phyloP scores from a whole-genome alignment of 257 asterid species.

The Jasminum sambac region DNA sequence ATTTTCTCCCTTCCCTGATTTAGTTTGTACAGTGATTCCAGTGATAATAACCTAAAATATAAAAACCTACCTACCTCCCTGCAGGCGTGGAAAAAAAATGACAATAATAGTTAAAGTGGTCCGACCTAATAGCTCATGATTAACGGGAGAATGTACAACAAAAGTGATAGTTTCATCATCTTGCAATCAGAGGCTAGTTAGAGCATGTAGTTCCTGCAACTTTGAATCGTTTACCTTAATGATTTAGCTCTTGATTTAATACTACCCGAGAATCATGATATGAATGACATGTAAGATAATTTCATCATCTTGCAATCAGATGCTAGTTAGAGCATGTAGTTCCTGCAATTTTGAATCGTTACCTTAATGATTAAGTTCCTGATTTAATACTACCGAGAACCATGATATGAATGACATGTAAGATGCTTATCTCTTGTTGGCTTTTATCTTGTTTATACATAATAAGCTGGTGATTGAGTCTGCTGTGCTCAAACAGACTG shows the following conservation, averaged over 20 bases:
- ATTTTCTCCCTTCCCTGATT: neutral
- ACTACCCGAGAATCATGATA: neutral
- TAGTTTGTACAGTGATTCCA: neutral
- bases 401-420: constrained; percentile 1
- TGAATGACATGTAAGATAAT: constrained; percentile 6
- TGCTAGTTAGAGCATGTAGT: neutral
- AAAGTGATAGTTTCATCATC: neutral
- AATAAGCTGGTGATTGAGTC: constrained; percentile 17
- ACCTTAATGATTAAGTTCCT: neutral
- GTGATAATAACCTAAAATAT: neutral
- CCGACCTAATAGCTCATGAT: neutral
- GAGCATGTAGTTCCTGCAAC: neutral
- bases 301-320: neutral
- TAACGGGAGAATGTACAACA: neutral
- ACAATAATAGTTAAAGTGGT: neutral
- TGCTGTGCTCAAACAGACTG: constrained; percentile 56
- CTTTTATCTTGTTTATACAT: neutral
- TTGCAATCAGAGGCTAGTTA: constrained; percentile 1
- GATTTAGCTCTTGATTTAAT: neutral
- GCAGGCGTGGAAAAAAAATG: neutral
- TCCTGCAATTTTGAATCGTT: constrained; percentile 6
- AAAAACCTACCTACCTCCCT: neutral
- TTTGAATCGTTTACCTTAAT: neutral
- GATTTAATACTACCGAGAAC: neutral
- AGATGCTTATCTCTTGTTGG: neutral